Evolutionary conservation across 306 rosid species (phyloP).

Genomic region (Dalbergia cochinchinensis): DNA sequence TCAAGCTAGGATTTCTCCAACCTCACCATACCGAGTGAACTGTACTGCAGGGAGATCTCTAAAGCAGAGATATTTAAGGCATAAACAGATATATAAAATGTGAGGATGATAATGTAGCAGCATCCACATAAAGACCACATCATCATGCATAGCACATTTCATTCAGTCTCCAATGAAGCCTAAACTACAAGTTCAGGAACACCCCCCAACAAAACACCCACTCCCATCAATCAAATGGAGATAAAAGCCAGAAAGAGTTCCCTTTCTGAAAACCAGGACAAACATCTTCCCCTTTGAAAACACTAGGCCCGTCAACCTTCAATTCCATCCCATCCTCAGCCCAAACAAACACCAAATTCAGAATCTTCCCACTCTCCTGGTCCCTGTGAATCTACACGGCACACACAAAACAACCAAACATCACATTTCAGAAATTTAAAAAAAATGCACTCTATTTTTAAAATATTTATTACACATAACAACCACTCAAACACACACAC

Average conservation of each 20-base stretch:
- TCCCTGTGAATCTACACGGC: constrained; percentile 73
- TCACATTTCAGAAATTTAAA: not conserved
- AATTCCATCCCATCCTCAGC: constrained; percentile 83
- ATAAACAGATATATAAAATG: not conserved
- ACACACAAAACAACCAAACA: constrained; percentile 12
- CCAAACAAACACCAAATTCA: constrained; percentile 94
- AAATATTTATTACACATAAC: too few species aligned
- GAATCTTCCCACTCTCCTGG: constrained; percentile 69
- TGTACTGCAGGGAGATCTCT: too few species aligned
- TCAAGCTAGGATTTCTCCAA: too few species aligned
- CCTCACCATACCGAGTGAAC: too few species aligned
- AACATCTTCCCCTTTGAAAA: constrained; percentile 81
- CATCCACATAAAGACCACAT: not conserved
- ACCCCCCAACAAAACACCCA: not conserved
- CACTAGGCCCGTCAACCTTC: constrained; percentile 86
- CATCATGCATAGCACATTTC: constrained; percentile 26
- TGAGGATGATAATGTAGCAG: not conserved
- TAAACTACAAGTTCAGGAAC: not conserved
- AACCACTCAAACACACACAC: too few species aligned
- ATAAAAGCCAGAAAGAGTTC: constrained; percentile 33
- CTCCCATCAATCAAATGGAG: not conserved
- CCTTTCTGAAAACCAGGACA: constrained; percentile 93
- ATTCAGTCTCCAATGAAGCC: constrained; percentile 1
- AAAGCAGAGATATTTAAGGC: not conserved
- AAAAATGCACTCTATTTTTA: not conserved